These are phyloP conservation scores for Xylaria sp. DNA, from an alignment of 2,329 filamentous ascomycete species.

Conservation along the genomic window DNA sequence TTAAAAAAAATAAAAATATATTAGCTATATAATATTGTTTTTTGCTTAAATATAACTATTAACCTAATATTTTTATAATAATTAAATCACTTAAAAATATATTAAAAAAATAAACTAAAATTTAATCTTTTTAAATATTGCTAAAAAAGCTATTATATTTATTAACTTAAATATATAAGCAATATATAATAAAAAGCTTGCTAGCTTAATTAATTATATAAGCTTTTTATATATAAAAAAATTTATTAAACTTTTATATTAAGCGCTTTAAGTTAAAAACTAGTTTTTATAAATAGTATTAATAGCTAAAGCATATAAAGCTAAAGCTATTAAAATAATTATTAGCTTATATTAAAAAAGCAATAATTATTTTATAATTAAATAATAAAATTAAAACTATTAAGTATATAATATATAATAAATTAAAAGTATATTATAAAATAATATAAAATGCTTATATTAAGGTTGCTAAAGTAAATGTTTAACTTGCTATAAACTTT, in stretches of 20 bases:
- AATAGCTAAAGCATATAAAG: neutral
- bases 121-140: neutral
- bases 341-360: neutral
- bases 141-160: neutral
- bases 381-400: neutral
- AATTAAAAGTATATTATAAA: neutral
- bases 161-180: neutral
- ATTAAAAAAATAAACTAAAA: neutral
- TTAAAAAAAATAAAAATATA: neutral
- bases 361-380: neutral
- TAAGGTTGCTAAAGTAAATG: neutral
- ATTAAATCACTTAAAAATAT: neutral
- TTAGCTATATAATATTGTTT: neutral
- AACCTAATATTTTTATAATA: neutral
- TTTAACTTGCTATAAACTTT: neutral
- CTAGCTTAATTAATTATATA: neutral
- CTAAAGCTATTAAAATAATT: neutral
- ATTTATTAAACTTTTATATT: neutral
- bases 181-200: neutral
- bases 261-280: neutral
- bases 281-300: conserved; percentile 1
- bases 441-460: neutral
- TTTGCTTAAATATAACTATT: neutral
- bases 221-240: neutral
- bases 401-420: neutral